phyloP scores from a whole-genome alignment of 1,284 basidiomycete genomes.

The Hymenochaete sp. region DNA sequence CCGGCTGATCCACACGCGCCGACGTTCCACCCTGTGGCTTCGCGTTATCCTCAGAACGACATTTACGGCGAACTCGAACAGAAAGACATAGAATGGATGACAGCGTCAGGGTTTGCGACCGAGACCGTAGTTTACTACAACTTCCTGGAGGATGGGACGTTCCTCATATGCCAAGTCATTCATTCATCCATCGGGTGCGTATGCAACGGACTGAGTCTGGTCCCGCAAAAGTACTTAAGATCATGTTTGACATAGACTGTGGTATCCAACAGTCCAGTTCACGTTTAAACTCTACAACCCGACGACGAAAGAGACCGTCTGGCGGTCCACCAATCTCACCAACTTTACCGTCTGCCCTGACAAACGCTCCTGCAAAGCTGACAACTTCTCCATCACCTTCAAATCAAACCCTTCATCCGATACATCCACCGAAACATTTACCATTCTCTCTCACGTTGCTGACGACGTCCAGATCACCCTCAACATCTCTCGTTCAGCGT shows the following conservation, averaged over 20 bases:
- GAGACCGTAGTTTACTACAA: slow-evolving; percentile 93
- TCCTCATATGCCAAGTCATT: slow-evolving; percentile 87
- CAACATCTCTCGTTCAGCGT: slow-evolving; percentile 59
- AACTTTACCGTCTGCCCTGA: slow-evolving; percentile 82
- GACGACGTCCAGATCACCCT: slow-evolving; percentile 77
- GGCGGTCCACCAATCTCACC: slow-evolving; percentile 86
- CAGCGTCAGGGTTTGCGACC: slow-evolving; percentile 78
- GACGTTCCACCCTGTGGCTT: slow-evolving; percentile 75
- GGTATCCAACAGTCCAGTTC: slow-evolving; percentile 95
- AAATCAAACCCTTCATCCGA: slow-evolving; percentile 58
- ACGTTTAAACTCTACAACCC: slow-evolving; percentile 89
- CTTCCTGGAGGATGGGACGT: slow-evolving; percentile 74
- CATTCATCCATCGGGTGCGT: slow-evolving; percentile 91
- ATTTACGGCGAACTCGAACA: slow-evolving; percentile 63
- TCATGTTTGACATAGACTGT: slow-evolving; percentile 45
- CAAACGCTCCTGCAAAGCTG: slow-evolving; percentile 84
- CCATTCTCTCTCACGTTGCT: slow-evolving; percentile 73
- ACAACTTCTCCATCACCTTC: slow-evolving; percentile 80
- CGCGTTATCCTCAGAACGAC: slow-evolving; percentile 40
- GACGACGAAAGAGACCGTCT: slow-evolving; percentile 64
- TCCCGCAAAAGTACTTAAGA: background rate
- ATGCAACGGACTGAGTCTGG: slow-evolving; percentile 13
- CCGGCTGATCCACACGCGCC: slow-evolving; percentile 55
- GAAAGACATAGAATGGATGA: slow-evolving; percentile 78
- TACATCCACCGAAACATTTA: slow-evolving; percentile 61